Evolutionary conservation across 306 rosid species (phyloP).

Genomic region (Begonia loranthoides): DNA sequence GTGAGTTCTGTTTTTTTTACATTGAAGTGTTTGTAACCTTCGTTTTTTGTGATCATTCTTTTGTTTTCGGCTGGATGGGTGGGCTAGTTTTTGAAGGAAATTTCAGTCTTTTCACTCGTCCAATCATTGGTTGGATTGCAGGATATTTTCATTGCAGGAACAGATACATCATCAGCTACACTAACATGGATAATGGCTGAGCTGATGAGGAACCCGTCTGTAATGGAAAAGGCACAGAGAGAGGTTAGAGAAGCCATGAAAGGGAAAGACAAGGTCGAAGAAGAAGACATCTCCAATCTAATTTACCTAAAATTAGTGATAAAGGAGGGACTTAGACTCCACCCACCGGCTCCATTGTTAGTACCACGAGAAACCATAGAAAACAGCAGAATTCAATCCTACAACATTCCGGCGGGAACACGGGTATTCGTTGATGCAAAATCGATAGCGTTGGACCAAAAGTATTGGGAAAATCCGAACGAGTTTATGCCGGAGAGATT

Average conservation of each 20-base stretch:
- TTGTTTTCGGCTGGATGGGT: no score
- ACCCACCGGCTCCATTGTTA: slow-evolving; percentile 51
- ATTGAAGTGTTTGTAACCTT: neutral
- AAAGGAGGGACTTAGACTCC: slow-evolving; percentile 47
- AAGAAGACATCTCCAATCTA: slow-evolving; percentile 40
- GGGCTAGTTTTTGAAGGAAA: neutral
- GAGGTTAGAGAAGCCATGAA: slow-evolving; percentile 35
- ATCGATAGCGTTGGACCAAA: slow-evolving; percentile 4
- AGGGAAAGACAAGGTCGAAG: slow-evolving; percentile 28
- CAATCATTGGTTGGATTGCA: no score
- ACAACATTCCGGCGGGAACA: slow-evolving; percentile 45
- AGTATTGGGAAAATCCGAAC: slow-evolving; percentile 2
- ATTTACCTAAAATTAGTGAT: slow-evolving; percentile 37
- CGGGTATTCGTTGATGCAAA: slow-evolving; percentile 36
- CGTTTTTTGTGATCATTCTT: no score
- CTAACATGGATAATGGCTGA: slow-evolving; percentile 74
- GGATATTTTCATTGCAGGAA: slow-evolving; percentile 82
- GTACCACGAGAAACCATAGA: slow-evolving; percentile 66
- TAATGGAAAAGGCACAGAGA: slow-evolving; percentile 43
- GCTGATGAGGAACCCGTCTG: slow-evolving; percentile 36
- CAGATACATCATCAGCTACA: slow-evolving; percentile 48
- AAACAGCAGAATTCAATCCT: slow-evolving; percentile 36
- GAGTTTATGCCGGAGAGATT: slow-evolving; percentile 11
- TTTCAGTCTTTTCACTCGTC: no score
- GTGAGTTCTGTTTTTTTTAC: neutral